Evolutionary conservation across 768 basidiomycete genomes (phyloP).

Genomic region (Kondoa malvinella): DNA sequence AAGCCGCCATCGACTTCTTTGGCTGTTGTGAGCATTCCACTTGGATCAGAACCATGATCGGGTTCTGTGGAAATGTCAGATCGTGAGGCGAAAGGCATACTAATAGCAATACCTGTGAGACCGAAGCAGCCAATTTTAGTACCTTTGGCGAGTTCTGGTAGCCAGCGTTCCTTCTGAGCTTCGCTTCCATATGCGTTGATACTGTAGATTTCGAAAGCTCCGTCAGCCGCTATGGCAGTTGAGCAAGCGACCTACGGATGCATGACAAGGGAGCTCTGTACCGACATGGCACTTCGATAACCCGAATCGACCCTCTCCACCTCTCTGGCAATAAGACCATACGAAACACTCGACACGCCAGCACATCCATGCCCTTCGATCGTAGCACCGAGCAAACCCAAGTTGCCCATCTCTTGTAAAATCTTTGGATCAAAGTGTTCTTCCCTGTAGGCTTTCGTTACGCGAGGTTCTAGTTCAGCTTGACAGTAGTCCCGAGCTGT

Average conservation of each 20-base stretch:
- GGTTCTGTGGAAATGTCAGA: slow-evolving; percentile 80
- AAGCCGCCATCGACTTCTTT: slow-evolving; percentile 71
- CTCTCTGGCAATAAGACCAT: slow-evolving; percentile 83
- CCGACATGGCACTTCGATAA: slow-evolving; percentile 83
- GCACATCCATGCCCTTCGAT: slow-evolving; percentile 89
- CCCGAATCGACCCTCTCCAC: slow-evolving; percentile 92
- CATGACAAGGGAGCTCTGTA: slow-evolving; percentile 94
- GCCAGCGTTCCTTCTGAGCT: slow-evolving; percentile 74
- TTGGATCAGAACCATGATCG: slow-evolving; percentile 84
- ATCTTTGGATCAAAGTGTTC: slow-evolving; percentile 67
- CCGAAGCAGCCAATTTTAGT: slow-evolving; percentile 87
- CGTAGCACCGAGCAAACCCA: slow-evolving; percentile 80
- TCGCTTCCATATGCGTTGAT: slow-evolving; percentile 76
- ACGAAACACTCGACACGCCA: slow-evolving; percentile 75
- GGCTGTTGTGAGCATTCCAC: slow-evolving; percentile 91
- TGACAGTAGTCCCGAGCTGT: slow-evolving; percentile 65
- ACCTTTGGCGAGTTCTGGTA: slow-evolving; percentile 66
- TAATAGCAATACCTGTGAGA: slow-evolving; percentile 4
- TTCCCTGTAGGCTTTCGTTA: slow-evolving; percentile 71
- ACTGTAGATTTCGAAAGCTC: slow-evolving; percentile 4
- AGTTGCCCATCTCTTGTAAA: slow-evolving; percentile 75
- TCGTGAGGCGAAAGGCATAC: neutral
- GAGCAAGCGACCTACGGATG: slow-evolving; percentile 40
- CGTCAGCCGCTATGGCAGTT: slow-evolving; percentile 6
- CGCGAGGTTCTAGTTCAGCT: slow-evolving; percentile 68